Percentiles rank a stretch among this genome's conserved stretches.
Evolutionary conservation across 2,329 filamentous ascomycete species (phyloP).

Genomic region (Colletotrichum musicola): DNA sequence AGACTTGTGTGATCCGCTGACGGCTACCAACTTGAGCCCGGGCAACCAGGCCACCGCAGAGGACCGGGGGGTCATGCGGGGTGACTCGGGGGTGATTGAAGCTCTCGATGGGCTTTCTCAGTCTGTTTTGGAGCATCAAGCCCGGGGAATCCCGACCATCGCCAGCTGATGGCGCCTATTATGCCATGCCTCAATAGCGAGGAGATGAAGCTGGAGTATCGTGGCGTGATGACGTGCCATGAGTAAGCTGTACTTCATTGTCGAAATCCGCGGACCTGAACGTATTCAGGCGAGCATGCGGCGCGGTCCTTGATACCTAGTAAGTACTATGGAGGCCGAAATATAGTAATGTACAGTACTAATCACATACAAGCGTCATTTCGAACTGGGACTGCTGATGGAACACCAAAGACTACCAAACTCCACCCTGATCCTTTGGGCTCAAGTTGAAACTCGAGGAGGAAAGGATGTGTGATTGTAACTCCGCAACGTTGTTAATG

Average conservation of each 20-base stretch:
- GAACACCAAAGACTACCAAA: slow-evolving; percentile 1
- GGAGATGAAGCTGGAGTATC: slow-evolving; percentile 9
- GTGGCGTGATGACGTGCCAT: slow-evolving; percentile 4
- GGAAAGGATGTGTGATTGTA: slow-evolving; percentile 6
- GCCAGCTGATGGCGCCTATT: background rate
- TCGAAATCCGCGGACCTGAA: background rate
- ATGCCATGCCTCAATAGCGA: background rate
- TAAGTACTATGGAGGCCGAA: background rate
- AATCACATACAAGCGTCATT: background rate
- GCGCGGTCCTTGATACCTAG: background rate
- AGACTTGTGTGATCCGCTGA: slow-evolving; percentile 26
- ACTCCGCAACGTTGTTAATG: slow-evolving; percentile 6
- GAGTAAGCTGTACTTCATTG: background rate
- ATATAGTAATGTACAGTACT: background rate
- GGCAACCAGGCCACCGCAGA: slow-evolving; percentile 9
- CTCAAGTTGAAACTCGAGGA: slow-evolving; percentile 30
- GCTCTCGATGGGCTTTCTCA: background rate
- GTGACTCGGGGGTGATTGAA: slow-evolving; percentile 8
- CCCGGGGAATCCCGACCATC: slow-evolving; percentile 17
- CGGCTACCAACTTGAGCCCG: slow-evolving; percentile 13
- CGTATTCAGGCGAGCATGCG: background rate
- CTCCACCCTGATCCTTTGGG: slow-evolving; percentile 22
- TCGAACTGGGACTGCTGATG: background rate
- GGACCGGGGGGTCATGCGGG: slow-evolving; percentile 5
- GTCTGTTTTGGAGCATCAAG: background rate